Evolutionary conservation across 2,329 filamentous ascomycete genomes (phyloP), one percentile per base, ranked within the genome.

Genomic region (Nemania sp.): DNA sequence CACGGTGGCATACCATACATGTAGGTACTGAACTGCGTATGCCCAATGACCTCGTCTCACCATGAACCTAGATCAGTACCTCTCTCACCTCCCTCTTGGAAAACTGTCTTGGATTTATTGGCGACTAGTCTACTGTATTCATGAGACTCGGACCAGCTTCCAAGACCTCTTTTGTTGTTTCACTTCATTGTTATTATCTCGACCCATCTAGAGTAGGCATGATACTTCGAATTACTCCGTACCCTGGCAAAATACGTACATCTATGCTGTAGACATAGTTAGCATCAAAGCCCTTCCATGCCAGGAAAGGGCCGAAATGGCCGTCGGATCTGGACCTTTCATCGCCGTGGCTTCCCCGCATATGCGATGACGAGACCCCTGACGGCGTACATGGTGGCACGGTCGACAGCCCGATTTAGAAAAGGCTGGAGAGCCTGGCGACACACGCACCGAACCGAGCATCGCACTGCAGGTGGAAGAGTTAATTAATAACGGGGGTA

Each of bases 361-460:
- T 51, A 51, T 20, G 8, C 47, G 47, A 51, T 27, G 47, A 51
- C 47, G 22, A 51, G 26, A 51, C 47, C 24, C 20, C 47, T 51
- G 22, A 26, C n/a, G n/a, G 11, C 20, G 22, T n/a, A n/a, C 47
- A 10, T 47, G n/a, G 22, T 24, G 45, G 45, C 15, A 45, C 45
- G 45, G 45, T 47, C 45, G 22, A 2, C 6, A n/a, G 45, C 47
- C 47, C 47, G 47, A 51, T 51, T 51, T 52, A 61, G 56, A 58
- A 45, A 41, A 18, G 13, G 38, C 15, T 15, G 38, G 4, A 41
- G 18, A 18, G n/a, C 18, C 26, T 15, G 26, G 22, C 54, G 15
- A 11, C 20, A 43, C 15, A 41, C 22, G 35, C 43, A n/a, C 55
- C 55, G 55, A 47, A 22, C 41, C 55, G 20, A 27, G 55, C 20